phyloP scores from a whole-genome alignment of 768 basidiomycete genomes.

The Agrocybe pediades region DNA sequence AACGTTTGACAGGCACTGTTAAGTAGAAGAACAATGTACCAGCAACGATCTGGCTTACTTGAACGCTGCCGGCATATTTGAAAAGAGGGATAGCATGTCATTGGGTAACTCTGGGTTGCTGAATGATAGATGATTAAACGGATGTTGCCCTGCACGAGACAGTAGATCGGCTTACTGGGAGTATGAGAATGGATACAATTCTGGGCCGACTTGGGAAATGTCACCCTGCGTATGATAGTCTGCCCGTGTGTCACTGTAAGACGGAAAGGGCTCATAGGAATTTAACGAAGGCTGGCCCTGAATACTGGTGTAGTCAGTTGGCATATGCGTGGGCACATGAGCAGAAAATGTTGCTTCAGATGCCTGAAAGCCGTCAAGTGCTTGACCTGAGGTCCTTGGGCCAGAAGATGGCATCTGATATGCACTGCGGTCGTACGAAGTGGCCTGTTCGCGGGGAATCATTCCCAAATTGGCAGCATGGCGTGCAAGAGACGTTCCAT shows the following conservation, averaged over 20 bases:
- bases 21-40: neutral
- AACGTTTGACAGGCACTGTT: too few species aligned
- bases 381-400: too few species aligned
- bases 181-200: neutral
- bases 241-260: too few species aligned
- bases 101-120: slow-evolving; percentile 25
- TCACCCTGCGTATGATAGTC: too few species aligned
- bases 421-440: neutral
- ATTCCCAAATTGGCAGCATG: neutral
- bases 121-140: neutral
- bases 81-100: slow-evolving; percentile 55
- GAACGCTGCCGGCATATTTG: slow-evolving; percentile 51
- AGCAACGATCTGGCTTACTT: slow-evolving; percentile 37
- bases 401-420: neutral
- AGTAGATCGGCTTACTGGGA: neutral
- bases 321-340: too few species aligned
- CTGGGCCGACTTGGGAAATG: too few species aligned
- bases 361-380: too few species aligned
- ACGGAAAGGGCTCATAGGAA: too few species aligned
- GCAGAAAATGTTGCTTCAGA: too few species aligned
- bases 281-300: too few species aligned
- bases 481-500: neutral
- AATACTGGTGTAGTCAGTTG: too few species aligned
- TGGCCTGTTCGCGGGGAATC: neutral
- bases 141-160: neutral